Base-by-base conservation (phyloP, 306 rosid genomes). In the Malus sieversii region DNA sequence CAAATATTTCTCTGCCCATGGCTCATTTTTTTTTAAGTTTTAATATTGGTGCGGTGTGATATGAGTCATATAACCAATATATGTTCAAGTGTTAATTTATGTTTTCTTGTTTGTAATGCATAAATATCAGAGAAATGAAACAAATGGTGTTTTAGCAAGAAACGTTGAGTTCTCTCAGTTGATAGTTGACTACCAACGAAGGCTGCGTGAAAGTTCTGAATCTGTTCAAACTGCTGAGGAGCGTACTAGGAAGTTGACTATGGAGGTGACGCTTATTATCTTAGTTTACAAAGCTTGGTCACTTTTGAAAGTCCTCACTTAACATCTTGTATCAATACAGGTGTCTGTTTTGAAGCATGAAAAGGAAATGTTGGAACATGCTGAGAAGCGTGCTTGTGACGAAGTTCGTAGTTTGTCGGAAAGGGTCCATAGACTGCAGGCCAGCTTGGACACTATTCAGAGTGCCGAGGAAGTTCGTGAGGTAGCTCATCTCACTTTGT, bases 141-240 rank as follows among this genome's bases (percentile, higher is more conserved):
- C 81, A 48, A 87, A 88, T 70, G 89, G 92, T 52, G 66, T 90
- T 75, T 75, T 92, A 69, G 87, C 87, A 40, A 91, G 99, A 81
- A 95, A 95, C 78, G 86, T 92, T 67, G 97, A 92, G 77, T 95
- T 95, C 73, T 90, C 99, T 51, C 97, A 90, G 81, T 78, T 90
- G 77, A 71, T 95, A 75, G 84, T 95, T 59, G 92, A 92, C 77
- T 90, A 92, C 85, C 99, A 95, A 80, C 77, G 86, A 48, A 95
- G 90, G 81, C 73, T 90, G 74, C 97, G 97, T 48, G 96, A 92
- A 82, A 86, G 85, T 84, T 87, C 96, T 16, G 97, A 92, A 81
- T 86, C 91, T 13, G n/a, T 90, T 79, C 89, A 76, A 74, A 88
- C 87, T 65, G 85, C 96, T 27, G 93, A 89, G 77, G 99, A 92